Evolutionary conservation across 148 eudicot genomes (phyloP), one percentile per base, ranked within the genome.

Genomic region (Pharnaceum exiguum): DNA sequence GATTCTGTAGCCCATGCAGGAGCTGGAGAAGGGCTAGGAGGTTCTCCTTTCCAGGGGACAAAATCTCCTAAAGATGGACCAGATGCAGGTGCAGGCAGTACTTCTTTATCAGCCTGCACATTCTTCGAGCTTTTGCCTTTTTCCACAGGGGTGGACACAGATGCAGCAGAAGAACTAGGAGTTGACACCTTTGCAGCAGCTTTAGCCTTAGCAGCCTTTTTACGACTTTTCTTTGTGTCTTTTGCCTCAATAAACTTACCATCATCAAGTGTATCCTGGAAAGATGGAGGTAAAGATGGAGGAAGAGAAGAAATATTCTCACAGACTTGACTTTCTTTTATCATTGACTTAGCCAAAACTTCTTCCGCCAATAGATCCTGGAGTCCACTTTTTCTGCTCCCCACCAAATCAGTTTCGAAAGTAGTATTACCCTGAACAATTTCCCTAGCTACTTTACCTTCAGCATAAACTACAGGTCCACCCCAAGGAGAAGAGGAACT

Each of bases 21-120:
- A 44, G 78, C 75, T 42, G 96, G 76, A 19, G 83, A 56, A 58
- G 89, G 68, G 66, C 73, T 82, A 4, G 80, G 66, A 12, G 91
- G 46, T 37, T 94, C 99, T 44, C 83, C 96, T 56, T 79, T 93
- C 99, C 99, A 94, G 18, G 67, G 66, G 47, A 93, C 91, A 80
- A 86, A 94, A 59, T 94, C 99, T 51, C 95, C 96, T 10, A 94
- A 60, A 62, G 96, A 89, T 46, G 99, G 95, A 56, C 95, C 93
- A 39, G 85, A 76, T 22, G 96, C 82, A 37, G 80, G 79, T 23
- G 95, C 75, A 28, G 95, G 87, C 59, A 89, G 67, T 7, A 80
- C 72, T 55, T 94, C 96, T 78, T 81, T 82, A 57, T 81, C 82
- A 61, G 63, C 75, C 49, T 71, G 89, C 35, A 57, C 51, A 45